phyloP scores from a whole-genome alignment of 208 protist species.

The Balamuthia mandrillaris region DNA sequence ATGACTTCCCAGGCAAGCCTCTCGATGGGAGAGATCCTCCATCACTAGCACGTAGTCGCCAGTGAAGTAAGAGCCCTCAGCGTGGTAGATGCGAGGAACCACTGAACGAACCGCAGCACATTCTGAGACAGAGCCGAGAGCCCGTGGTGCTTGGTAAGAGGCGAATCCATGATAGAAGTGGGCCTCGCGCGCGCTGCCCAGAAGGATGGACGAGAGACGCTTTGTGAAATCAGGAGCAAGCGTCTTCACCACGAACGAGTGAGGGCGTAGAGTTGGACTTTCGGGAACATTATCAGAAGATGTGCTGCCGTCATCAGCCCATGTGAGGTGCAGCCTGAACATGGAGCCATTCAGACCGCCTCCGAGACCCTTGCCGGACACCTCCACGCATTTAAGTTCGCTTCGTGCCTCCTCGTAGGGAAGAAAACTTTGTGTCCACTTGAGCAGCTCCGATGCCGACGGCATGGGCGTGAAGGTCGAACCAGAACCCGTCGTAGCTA shows the following conservation, averaged over 20 bases:
- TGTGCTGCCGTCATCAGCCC: not conserved
- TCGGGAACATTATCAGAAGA: not conserved
- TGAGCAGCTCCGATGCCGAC: not conserved
- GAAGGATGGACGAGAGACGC: not conserved
- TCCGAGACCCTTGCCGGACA: not conserved
- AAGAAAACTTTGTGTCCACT: not conserved
- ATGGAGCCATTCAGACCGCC: conserved; percentile 10
- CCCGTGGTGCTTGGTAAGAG: not conserved
- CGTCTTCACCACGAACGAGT: conserved; percentile 19
- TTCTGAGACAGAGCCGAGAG: not conserved
- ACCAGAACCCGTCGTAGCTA: not conserved
- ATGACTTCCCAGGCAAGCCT: not conserved
- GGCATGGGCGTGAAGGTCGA: not conserved
- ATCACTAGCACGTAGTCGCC: conserved; percentile 29
- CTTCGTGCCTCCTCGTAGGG: not conserved
- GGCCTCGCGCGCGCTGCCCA: conserved; percentile 22
- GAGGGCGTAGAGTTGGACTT: no score
- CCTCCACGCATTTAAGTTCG: not conserved
- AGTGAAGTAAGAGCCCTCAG: not conserved
- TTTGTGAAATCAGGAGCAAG: not conserved
- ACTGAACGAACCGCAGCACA: not conserved
- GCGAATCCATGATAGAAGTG: conserved; percentile 16
- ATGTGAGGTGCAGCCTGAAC: conserved; percentile 28
- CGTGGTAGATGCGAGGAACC: not conserved
- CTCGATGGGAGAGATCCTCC: not conserved